Evolutionary conservation across 2,329 filamentous ascomycete species (phyloP), one percentile per base, ranked within the genome.

Genomic region (Fusarium verrucosum): DNA sequence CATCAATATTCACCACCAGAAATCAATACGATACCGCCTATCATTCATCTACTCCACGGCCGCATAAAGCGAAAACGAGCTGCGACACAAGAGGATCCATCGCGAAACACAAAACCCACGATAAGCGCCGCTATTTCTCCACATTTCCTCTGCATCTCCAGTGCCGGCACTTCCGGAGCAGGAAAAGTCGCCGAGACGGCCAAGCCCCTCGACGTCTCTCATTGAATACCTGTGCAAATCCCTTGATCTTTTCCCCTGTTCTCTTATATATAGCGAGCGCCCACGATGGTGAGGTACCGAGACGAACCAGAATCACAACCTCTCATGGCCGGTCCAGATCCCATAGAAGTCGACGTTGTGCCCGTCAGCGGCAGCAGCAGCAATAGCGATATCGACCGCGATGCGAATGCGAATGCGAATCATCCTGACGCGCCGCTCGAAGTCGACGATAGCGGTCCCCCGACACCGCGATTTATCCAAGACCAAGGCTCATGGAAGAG

Each of bases 381-480:
- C 57, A 59, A 45, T 9, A 62, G 23, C 19, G 55, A 45, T 9
- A 62, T 20, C 19, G 55, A 58, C 22, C 30, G 13, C 13, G 53
- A 58, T 26, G 17, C 49, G 58, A 30, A 23, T 35, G 13, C 58
- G 47, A 59, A 65, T 42, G 46, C 47, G 65, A 54, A 63, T 23
- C 79, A 81, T 66, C 77, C 78, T 33, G 79, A 82, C 73, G 78
- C 77, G 44, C 80, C 80, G n/a, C 73, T 81, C 59, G 71, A 83
- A 64, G 75, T 86, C 66, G 81, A 79, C 45, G 79, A 73, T 38
- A 76, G 69, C 69, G 70, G 69, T 26, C 70, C 80, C 32, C 81
- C 84, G 9, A 85, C 83, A n/a, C 86, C 86, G 54, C 84, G 85
- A 56, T 88, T 89, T 71, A 75, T 88, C 60, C 84, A 87, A 71